Base-by-base conservation (phyloP, 805 yeast genomes). In the Metschnikowia lochheadii region DNA sequence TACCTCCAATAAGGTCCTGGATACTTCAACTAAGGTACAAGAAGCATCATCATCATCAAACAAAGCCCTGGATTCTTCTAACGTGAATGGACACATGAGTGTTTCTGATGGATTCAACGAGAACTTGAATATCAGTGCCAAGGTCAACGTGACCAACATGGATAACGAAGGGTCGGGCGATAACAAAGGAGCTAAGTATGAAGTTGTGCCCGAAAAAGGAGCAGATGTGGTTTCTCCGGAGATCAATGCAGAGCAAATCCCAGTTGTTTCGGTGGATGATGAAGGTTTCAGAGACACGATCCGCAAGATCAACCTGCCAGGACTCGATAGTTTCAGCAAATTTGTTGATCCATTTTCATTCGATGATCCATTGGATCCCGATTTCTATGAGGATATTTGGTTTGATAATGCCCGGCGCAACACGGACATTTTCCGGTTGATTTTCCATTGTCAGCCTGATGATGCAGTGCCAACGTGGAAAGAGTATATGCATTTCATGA, bases 381-480 rank as follows among this genome's bases (percentile, higher is more conserved):
- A 80, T 2, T 94, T 94, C 64, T 89, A 82, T 61, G 91, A 87
- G 58, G 97, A 89, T 58, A 65, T 84, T 6, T 92, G 97, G 97
- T 80, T 77, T 63, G 84, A 84, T 5, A 82, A 81, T 60, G 97
- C 99, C 0, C 72, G 85, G 48, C 77, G 91, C 59, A 94, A 94
- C 62, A 89, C 98, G 0, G 76, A 80, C 52, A 71, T 95, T 1
- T 94, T 80, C 70, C 77, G 97, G 53, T 75, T 85, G 65, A 87
- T 94, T 1, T 94, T 94, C 77, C 91, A 91, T 56, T 83, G 89
- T 54, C 99, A 95, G 63, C 99, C 99, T 0, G 99, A 94, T 67
- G 89, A 92, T 64, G 75, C 81, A 6, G 98, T 92, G n/a, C 76
- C 76, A 21, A 79, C 90, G 0, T 94, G 99, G 99, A 79, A 79